phyloP scores from a whole-genome alignment of 78 protist species.

The Dictyostelium purpureum region DNA sequence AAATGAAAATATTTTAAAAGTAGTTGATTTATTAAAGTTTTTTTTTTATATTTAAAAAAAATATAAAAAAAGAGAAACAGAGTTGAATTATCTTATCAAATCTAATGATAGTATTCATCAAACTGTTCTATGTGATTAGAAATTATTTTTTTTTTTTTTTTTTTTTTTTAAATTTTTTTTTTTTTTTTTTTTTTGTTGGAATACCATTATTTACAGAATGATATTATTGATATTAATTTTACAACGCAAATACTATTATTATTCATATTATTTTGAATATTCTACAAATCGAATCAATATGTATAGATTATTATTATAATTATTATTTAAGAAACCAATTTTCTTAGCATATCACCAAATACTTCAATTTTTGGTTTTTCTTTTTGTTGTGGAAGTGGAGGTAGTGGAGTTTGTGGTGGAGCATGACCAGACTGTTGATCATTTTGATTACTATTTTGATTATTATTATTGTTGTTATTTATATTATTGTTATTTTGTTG shows the following conservation, averaged over 20 bases:
- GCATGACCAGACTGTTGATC: neutral
- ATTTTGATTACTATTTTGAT: neutral
- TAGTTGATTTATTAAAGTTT: too few relatives aligned
- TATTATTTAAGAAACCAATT: slow-evolving; percentile 39
- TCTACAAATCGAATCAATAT: neutral
- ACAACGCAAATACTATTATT: neutral
- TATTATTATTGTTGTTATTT: neutral
- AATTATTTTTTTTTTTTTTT: neutral
- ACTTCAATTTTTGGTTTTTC: slow-evolving; percentile 61
- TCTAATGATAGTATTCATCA: too few relatives aligned
- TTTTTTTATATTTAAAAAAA: too few relatives aligned
- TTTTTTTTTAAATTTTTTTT: neutral
- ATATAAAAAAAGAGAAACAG: too few relatives aligned
- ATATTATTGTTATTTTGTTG: neutral
- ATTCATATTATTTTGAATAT: neutral
- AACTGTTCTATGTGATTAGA: too few relatives aligned
- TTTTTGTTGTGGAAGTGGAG: slow-evolving; percentile 27
- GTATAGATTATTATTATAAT: neutral
- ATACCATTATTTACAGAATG: neutral
- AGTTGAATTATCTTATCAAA: too few relatives aligned
- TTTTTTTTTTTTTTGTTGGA: neutral
- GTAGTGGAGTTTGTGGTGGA: slow-evolving; percentile 75
- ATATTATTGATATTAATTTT: neutral
- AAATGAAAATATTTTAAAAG: too few relatives aligned
- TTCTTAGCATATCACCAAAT: slow-evolving; percentile 57